A percentile compares a stretch with the other conserved stretches of the same genome.
phyloP scores from a whole-genome alignment of 1,284 basidiomycete genomes.

The Ganoderma multipileum region DNA sequence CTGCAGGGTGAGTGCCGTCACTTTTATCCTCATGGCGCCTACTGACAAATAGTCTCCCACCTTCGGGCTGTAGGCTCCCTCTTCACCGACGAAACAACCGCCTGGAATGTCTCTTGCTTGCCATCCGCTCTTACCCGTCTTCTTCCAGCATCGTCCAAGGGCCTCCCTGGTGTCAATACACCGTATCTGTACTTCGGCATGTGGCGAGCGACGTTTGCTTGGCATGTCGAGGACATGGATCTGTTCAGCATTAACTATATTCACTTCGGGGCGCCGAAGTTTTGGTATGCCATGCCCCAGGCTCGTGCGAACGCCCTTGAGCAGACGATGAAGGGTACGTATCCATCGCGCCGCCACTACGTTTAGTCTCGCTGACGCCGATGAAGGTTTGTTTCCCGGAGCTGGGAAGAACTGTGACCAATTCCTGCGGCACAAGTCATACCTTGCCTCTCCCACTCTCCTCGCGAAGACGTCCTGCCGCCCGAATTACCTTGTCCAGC shows the following conservation, averaged over 20 bases:
- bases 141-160: constrained; percentile 68
- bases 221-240: constrained; percentile 99
- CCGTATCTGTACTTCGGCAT: constrained; percentile 99
- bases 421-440: constrained; percentile 97
- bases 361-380: neutral
- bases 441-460: constrained; percentile 88
- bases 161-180: constrained; percentile 94
- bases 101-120: constrained; percentile 94
- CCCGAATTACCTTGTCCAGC: constrained; percentile 91
- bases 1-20: constrained; percentile 68
- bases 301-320: constrained; percentile 81
- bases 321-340: constrained; percentile 79
- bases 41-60: constrained; percentile 1
- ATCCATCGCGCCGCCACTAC: neutral
- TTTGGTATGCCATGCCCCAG: constrained; percentile 98
- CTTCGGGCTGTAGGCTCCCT: constrained; percentile 68
- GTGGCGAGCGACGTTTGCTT: constrained; percentile 99
- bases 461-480: constrained; percentile 84
- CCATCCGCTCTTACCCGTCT: constrained; percentile 88
- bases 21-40: neutral
- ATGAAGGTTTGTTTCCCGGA: constrained; percentile 84
- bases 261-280: constrained; percentile 96
- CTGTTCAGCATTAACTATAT: constrained; percentile 99
- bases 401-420: constrained; percentile 88
- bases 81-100: constrained; percentile 80